phyloP scores from a whole-genome alignment of 768 basidiomycete species.

The Cystobasidium ongulense region DNA sequence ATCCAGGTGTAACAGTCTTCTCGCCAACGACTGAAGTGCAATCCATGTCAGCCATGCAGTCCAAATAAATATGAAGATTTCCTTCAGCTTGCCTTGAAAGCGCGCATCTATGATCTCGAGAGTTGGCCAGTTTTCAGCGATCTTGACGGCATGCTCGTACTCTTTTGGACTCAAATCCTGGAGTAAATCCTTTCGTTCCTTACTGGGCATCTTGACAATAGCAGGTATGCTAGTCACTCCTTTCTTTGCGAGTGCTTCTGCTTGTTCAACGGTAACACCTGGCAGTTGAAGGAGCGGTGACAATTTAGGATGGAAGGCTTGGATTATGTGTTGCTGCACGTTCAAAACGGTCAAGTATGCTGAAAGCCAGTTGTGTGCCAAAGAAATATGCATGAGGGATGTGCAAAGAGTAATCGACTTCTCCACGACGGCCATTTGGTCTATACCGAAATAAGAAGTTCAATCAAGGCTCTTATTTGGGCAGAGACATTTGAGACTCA shows the following conservation, averaged over 20 bases:
- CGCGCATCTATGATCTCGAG: conserved; percentile 70
- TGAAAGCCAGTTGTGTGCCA: conserved; percentile 79
- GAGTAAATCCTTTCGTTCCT: conserved; percentile 34
- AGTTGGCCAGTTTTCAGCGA: conserved; percentile 60
- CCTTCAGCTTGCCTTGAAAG: conserved; percentile 63
- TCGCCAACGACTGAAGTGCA: conserved; percentile 63
- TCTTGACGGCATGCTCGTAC: conserved; percentile 55
- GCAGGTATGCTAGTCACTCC: conserved; percentile 34
- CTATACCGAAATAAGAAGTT: conserved; percentile 17
- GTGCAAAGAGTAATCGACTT: conserved; percentile 36
- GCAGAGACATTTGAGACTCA: conserved; percentile 46
- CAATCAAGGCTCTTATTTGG: background rate
- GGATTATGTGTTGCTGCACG: conserved; percentile 70
- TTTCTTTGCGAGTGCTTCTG: conserved; percentile 40
- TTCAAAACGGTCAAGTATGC: conserved; percentile 72
- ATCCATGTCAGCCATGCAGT: background rate
- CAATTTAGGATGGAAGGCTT: conserved; percentile 56
- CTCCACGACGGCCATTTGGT: conserved; percentile 35
- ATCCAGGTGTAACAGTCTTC: conserved; percentile 71
- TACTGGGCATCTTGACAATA: conserved; percentile 35
- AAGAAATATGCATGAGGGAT: conserved; percentile 70
- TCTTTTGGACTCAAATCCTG: conserved; percentile 19
- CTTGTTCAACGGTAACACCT: conserved; percentile 52
- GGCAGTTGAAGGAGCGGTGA: conserved; percentile 67
- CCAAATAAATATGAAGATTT: background rate